Evolutionary conservation across 345 rosid species (phyloP), one percentile per base, ranked within the genome.

Genomic region (Citrus trifoliata): DNA sequence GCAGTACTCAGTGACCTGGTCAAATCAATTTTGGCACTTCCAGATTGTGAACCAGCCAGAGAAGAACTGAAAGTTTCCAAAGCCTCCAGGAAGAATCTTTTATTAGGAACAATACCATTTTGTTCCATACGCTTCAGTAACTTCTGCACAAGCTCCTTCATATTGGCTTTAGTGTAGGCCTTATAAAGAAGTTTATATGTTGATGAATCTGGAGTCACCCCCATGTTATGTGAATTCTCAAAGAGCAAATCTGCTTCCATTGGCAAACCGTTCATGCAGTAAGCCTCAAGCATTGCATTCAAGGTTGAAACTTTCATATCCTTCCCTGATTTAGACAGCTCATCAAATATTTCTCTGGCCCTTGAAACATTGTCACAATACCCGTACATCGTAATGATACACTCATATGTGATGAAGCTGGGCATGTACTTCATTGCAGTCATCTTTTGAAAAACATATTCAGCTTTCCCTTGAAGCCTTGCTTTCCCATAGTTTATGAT

Each of bases 401-500:
- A 88, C 85, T 95, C 98, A n/a, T 85, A 88, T 9, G 99, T 95
- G 77, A 95, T 88, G 81, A 81, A 83, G 79, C 84, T 90, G 27
- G 97, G 95, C 12, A 58, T 67, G 79, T 93, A 92, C 76, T 87
- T 89, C 98, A 93, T 91, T 33, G 82, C 90, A 74, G 32, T 81
- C 92, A 95, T 87, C 86, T 86, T 93, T 73, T 89, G 60, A 75
- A 85, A 89, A 51, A 87, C 78, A 66, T 76, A 38, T 80, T 95
- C 98, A 1, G 97, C 97, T 78, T 87, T 90, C 74, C 93, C 98
- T 75, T 69, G 88, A 80, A 86, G 80, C 53, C 96, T 88, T 55
- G 98, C 97, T 89, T 89, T 95, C 70, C 98, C 99, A 10, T 93
- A 95, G 72, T 90, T 92, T 53, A 86, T 78, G 77, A 95, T 93